Evolutionary conservation across 2,329 filamentous ascomycete genomes (phyloP).

Genomic region (Torrubiella hemipterigena): DNA sequence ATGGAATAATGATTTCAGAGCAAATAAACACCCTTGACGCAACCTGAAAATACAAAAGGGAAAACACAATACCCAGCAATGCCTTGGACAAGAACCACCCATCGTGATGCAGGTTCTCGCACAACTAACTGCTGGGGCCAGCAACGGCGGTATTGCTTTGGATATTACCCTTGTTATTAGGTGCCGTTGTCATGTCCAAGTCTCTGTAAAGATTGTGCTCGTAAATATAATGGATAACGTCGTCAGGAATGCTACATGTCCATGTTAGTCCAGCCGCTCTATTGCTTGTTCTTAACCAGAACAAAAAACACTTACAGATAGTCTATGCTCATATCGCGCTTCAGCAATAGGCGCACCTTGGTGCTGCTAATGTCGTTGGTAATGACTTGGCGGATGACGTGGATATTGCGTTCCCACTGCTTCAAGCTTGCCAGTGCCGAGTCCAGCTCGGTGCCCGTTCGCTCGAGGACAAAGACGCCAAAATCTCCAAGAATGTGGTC

Average conservation of each 20-base stretch:
- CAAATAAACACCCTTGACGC: no score
- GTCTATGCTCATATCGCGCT: constrained; percentile 70
- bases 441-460: constrained; percentile 78
- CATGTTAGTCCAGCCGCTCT: constrained; percentile 1
- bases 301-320: constrained; percentile 32
- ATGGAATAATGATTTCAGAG: no score
- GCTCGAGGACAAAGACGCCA: constrained; percentile 77
- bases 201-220: constrained; percentile 54
- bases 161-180: constrained; percentile 15
- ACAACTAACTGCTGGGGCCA: no score
- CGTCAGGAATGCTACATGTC: constrained; percentile 40
- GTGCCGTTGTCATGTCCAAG: constrained; percentile 14
- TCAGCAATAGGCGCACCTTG: constrained; percentile 70
- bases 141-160: no score
- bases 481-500: constrained; percentile 79
- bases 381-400: constrained; percentile 62
- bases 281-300: constrained; percentile 1
- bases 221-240: constrained; percentile 64
- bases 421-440: constrained; percentile 74
- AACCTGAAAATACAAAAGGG: no score
- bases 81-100: no score
- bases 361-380: constrained; percentile 79
- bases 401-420: constrained; percentile 74
- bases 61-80: no score
- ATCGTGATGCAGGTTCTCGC: no score